Evolutionary conservation across 1,284 basidiomycete genomes (phyloP), one percentile per base, ranked within the genome.

Genomic region (Cutaneotrichosporon cyanovorans): DNA sequence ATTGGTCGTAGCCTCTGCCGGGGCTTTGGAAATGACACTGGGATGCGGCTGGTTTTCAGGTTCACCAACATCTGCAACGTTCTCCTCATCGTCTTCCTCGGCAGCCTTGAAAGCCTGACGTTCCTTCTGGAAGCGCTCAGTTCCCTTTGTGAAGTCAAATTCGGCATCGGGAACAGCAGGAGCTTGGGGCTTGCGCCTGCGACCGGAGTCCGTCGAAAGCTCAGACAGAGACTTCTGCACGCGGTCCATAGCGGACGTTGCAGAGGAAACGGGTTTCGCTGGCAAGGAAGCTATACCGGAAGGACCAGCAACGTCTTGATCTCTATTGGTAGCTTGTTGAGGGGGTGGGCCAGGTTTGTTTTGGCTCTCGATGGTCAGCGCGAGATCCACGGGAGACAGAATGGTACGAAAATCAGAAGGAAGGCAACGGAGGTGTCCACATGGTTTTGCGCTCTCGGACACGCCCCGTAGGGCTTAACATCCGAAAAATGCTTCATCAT

Each of bases 361-460:
- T 41, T 47, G 19, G 46, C 48, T 54, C 52, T 54, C 21, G 19
- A 4, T 5, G 15, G 45, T 50, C 39, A 50, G 45, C 35, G n/a
- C n/a, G n/a, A n/a, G n/a, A n/a, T n/a, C n/a, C 9, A n/a, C n/a
- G n/a, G n/a, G n/a, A n/a, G n/a, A n/a, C 3, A n/a, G 14, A 5
- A 18, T 34, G 9, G 7, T 7, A 28, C 8, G 25, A 34, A 16
- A 15, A 6, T 70, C 68, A 70, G 68, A 70, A 70, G 68, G 68
- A 70, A 70, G 68, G 68, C 68, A 69, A 69, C 67, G 67, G 67
- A 69, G 50, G 51, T 67, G 61, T 69, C 66, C 66, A 69, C 66
- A 64, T 61, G 61, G 51, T 69, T 34, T 65, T 69, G 66, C 66
- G 66, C 66, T 69, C 66, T 69, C 64, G 66, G 66, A 67, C 56